These are phyloP conservation scores for Candida sp. DNA, from an alignment of 1,139 yeast species.

Conservation along the genomic window DNA sequence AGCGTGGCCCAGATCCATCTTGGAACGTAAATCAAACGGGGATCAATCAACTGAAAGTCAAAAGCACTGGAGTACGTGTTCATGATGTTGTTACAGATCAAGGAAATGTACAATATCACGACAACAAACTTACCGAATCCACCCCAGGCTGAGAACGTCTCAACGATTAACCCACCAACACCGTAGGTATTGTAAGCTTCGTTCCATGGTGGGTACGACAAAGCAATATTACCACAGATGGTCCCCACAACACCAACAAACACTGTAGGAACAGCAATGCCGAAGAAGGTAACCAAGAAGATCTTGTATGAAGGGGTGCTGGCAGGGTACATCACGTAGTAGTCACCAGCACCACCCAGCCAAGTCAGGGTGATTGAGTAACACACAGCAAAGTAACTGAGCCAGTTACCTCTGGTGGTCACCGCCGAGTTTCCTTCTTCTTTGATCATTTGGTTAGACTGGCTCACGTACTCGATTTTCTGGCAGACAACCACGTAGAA, in stretches of 20 bases:
- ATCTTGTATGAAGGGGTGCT: slow-evolving; percentile 59
- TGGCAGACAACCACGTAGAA: slow-evolving; percentile 70
- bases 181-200: slow-evolving; percentile 62
- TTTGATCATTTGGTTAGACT: slow-evolving; percentile 31
- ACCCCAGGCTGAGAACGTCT: slow-evolving; percentile 75
- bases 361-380: slow-evolving; percentile 87
- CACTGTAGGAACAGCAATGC: slow-evolving; percentile 71
- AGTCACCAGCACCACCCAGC: slow-evolving; percentile 89
- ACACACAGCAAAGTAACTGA: slow-evolving; percentile 72
- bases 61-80: slow-evolving; percentile 87
- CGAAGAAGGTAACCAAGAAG: slow-evolving; percentile 66
- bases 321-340: slow-evolving; percentile 83
- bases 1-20: slow-evolving; percentile 78
- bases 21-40: slow-evolving; percentile 64
- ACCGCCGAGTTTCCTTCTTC: slow-evolving; percentile 30
- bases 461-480: slow-evolving; percentile 45
- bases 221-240: slow-evolving; percentile 69
- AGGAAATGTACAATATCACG: slow-evolving; percentile 35
- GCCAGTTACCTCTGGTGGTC: slow-evolving; percentile 61
- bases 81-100: slow-evolving; percentile 42
- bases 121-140: slow-evolving; percentile 62
- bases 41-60: slow-evolving; percentile 72
- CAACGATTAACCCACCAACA: slow-evolving; percentile 75
- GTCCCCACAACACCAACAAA: slow-evolving; percentile 81
- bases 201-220: slow-evolving; percentile 58